Evolutionary conservation across 192 early-diverging fungal species (phyloP).

Genomic region (Coemansia sp.): DNA sequence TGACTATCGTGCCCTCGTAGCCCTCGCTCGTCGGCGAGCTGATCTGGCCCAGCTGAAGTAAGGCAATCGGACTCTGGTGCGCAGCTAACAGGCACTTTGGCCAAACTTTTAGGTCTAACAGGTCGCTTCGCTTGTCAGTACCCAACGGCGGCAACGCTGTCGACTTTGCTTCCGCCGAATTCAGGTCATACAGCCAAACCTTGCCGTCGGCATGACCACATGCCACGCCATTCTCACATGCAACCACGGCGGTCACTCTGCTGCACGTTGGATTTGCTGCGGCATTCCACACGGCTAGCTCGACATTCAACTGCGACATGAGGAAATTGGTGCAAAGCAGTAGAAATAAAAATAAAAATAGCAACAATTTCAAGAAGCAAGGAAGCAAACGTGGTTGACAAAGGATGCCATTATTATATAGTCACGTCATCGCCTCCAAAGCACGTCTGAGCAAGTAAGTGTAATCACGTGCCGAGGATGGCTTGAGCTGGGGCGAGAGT

Average conservation of each 20-base stretch:
- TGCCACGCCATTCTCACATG: conserved; percentile 32
- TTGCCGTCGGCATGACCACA: conserved; percentile 46
- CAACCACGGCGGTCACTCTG: conserved; percentile 31
- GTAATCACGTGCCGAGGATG: no score
- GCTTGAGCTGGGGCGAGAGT: no score
- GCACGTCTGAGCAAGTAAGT: no score
- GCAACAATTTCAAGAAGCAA: no score
- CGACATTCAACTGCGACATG: conserved; percentile 34
- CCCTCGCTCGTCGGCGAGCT: conserved; percentile 35
- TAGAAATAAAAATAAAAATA: conserved; percentile 3
- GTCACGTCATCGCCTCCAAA: no score
- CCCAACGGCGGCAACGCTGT: not conserved
- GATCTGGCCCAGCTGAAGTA: conserved; percentile 29
- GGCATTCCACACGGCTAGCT: conserved; percentile 47
- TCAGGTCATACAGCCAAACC: conserved; percentile 50
- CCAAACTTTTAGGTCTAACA: conserved; percentile 6
- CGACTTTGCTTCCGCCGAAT: not conserved
- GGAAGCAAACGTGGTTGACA: no score
- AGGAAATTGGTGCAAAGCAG: not conserved
- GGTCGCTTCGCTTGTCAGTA: not conserved
- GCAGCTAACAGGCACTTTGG: conserved; percentile 39
- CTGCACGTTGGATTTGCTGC: conserved; percentile 36
- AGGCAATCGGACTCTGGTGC: conserved; percentile 30
- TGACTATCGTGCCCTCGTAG: conserved; percentile 39
- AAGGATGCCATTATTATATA: no score